Percentiles rank a stretch among this genome's conserved stretches.
Conservation (phyloP, 1,284 basidiomycete genomes). For the Trametes sp. region DNA sequence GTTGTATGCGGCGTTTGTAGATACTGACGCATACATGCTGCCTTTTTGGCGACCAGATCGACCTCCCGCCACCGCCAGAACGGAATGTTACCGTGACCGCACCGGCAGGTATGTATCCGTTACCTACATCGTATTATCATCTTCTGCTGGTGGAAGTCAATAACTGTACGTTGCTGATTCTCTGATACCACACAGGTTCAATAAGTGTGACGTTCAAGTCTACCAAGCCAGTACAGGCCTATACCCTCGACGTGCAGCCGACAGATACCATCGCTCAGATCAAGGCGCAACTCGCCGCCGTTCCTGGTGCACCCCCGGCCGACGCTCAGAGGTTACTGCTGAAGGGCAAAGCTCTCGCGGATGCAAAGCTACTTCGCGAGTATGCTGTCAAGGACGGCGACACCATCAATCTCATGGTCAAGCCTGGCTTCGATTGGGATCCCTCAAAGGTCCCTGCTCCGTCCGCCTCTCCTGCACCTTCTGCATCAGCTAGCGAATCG, state of each 20-base stretch:
- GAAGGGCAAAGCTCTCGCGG: conserved; percentile 91
- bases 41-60: conserved; percentile 49
- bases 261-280: conserved; percentile 83
- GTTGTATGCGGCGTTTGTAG: conserved; percentile 4
- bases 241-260: conserved; percentile 72
- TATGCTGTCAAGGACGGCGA: conserved; percentile 84
- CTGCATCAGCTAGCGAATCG: conserved; percentile 30
- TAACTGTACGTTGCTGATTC: no score
- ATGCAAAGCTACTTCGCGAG: conserved; percentile 87
- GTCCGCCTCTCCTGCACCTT: conserved; percentile 28
- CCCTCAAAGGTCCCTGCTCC: conserved; percentile 47
- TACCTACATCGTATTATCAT: not conserved
- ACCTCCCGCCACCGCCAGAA: conserved; percentile 65
- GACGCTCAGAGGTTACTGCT: conserved; percentile 84
- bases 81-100: conserved; percentile 47
- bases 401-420: conserved; percentile 85
- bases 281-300: conserved; percentile 73
- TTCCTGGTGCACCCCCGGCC: conserved; percentile 71
- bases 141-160: no score
- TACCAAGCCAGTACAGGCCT: conserved; percentile 82
- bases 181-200: conserved; percentile 47
- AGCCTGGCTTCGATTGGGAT: conserved; percentile 77
- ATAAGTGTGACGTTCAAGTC: conserved; percentile 87
- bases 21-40: not conserved
- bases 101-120: conserved; percentile 46